phyloP scores from a whole-genome alignment of 768 basidiomycete species.

The Sutorius australiensis region DNA sequence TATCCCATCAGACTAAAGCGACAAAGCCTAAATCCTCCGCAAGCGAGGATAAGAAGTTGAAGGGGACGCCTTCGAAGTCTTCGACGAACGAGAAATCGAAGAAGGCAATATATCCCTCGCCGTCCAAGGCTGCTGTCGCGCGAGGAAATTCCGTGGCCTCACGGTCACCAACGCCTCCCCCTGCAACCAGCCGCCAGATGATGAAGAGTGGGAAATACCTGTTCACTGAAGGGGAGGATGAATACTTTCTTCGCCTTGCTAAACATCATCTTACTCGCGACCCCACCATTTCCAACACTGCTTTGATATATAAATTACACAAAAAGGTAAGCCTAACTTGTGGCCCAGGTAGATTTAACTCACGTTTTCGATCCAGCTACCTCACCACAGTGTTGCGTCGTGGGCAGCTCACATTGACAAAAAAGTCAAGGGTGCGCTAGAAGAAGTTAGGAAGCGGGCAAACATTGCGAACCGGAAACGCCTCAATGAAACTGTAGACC shows the following conservation, averaged over 20 bases:
- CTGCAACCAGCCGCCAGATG: conserved; percentile 28
- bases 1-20: background rate
- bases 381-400: conserved; percentile 50
- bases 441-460: conserved; percentile 46
- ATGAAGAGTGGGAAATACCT: conserved; percentile 33
- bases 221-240: conserved; percentile 50
- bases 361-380: conserved; percentile 43
- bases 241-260: conserved; percentile 45
- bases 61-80: conserved; percentile 8
- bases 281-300: conserved; percentile 37
- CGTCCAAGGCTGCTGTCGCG: background rate
- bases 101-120: background rate
- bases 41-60: background rate
- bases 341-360: background rate
- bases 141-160: conserved; percentile 3
- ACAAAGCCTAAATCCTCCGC: conserved; percentile 6
- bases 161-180: conserved; percentile 47
- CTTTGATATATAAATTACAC: conserved; percentile 38
- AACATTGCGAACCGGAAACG: conserved; percentile 49
- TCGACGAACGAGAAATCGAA: conserved; percentile 4
- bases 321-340: conserved; percentile 40
- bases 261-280: conserved; percentile 47
- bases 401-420: conserved; percentile 44
- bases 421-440: conserved; percentile 38
- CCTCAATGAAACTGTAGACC: background rate